Conservation (phyloP, 805 yeast species). For the Saccharomyces paradoxus region DNA sequence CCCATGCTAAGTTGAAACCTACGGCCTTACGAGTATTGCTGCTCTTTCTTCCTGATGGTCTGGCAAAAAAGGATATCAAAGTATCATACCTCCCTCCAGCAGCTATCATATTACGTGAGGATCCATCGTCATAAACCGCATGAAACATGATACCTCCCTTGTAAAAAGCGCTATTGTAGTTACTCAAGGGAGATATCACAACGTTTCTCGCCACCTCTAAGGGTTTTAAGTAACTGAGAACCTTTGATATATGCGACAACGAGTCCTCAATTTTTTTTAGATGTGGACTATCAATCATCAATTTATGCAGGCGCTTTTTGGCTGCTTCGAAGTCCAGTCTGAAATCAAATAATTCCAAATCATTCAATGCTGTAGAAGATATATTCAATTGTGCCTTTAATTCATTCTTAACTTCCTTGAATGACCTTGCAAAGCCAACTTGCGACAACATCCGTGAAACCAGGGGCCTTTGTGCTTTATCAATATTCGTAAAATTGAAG, state of each 20-base stretch:
- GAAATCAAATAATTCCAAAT: slow-evolving; percentile 74
- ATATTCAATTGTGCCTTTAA: slow-evolving; percentile 61
- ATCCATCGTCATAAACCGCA: slow-evolving; percentile 57
- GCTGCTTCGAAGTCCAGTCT: slow-evolving; percentile 60
- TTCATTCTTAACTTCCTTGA: slow-evolving; percentile 49
- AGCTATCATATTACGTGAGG: slow-evolving; percentile 48
- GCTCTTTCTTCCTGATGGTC: slow-evolving; percentile 37
- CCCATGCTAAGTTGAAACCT: slow-evolving; percentile 80
- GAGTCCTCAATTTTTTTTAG: slow-evolving; percentile 54
- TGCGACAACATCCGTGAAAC: slow-evolving; percentile 71
- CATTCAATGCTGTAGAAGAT: slow-evolving; percentile 74
- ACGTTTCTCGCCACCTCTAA: slow-evolving; percentile 54
- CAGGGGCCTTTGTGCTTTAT: slow-evolving; percentile 59
- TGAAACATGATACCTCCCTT: slow-evolving; percentile 82
- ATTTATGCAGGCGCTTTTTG: slow-evolving; percentile 49
- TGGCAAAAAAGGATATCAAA: slow-evolving; percentile 57
- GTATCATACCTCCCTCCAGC: slow-evolving; percentile 93
- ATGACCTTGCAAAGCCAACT: slow-evolving; percentile 58
- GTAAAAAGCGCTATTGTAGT: slow-evolving; percentile 75
- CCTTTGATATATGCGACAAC: slow-evolving; percentile 51
- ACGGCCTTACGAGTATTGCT: slow-evolving; percentile 52
- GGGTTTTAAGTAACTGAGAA: slow-evolving; percentile 44
- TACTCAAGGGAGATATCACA: slow-evolving; percentile 71
- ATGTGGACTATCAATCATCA: slow-evolving; percentile 69
- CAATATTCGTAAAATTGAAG: slow-evolving; percentile 74